Evolutionary conservation across 768 basidiomycete genomes (phyloP), one percentile per base, ranked within the genome.

Genomic region (Psilocybe azurescens): DNA sequence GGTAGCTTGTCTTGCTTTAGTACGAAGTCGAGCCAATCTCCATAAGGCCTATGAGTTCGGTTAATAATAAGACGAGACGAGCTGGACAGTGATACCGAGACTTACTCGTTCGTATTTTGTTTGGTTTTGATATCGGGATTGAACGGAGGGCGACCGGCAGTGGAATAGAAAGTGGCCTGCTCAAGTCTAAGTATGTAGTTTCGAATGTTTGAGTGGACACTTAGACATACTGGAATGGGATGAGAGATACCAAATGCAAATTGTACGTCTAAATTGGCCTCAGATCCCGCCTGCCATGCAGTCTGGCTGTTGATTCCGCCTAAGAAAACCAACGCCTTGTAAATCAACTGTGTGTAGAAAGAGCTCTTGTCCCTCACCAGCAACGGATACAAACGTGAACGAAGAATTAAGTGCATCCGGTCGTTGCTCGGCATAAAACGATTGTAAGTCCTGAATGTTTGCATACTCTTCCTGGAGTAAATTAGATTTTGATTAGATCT

Each of bases 221-320:
- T 24, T 24, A 24, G 24, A 53, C 66, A 33, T 46, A 68, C 67
- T 2, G 67, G 66, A 14, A 70, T 56, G 6, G 71, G 71, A 68
- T 81, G 82, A 4, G 87, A 78, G 28, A 92, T 59, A n/a, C 90
- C 90, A 61, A 83, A 87, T 1, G 83, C 87, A 70, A 86, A 89
- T 67, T 91, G 89, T 3, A 83, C 81, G 62, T 91, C 89, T 28
- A 91, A 73, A 63, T 88, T 81, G 3, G 89, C 90, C 70, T 93
- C 91, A 3, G 60, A 67, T 1, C 89, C 89, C 13, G 89, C 85
- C 14, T 76, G 72, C 0, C 71, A 73, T n/a, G 75, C 44, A 52
- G 65, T 84, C 69, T 93, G 89, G 60, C 81, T 79, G 68, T 92
- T 89, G 61, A 75, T 39, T 1, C 89, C 89, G 53, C 84, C 90